Percentiles rank a stretch among this genome's conserved stretches.
Conservation (phyloP, 1,284 basidiomycete species). For the Fistulinella staudtii region DNA sequence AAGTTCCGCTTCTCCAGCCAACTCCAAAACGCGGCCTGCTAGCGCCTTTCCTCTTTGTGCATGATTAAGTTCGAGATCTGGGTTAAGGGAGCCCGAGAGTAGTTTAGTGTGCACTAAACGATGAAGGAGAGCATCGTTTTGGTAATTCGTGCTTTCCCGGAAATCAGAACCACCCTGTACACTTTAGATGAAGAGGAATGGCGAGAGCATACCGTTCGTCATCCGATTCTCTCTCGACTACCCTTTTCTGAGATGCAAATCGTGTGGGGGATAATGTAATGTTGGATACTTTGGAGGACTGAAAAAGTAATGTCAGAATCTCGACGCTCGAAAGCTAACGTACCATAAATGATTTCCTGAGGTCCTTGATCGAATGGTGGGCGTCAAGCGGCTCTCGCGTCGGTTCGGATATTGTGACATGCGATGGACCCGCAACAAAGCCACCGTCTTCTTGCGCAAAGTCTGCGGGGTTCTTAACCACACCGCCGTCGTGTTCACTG, state of each 20-base stretch:
- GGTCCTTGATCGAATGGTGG: conserved; percentile 36
- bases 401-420: conserved; percentile 42
- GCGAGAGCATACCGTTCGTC: conserved; percentile 23
- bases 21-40: conserved; percentile 68
- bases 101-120: conserved; percentile 73
- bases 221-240: conserved; percentile 48
- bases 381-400: conserved; percentile 20
- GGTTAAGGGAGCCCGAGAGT: conserved; percentile 64
- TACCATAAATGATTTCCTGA: conserved; percentile 73
- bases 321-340: neutral
- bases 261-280: conserved; percentile 38
- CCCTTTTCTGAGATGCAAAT: conserved; percentile 32
- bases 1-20: conserved; percentile 59
- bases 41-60: conserved; percentile 68
- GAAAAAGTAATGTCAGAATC: conserved; percentile 2
- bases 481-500: conserved; percentile 20
- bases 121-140: conserved; percentile 73
- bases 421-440: conserved; percentile 32
- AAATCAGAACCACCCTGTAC: conserved; percentile 2
- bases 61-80: conserved; percentile 56
- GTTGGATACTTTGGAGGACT: conserved; percentile 76
- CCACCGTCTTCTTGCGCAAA: conserved; percentile 43
- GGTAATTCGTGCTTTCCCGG: conserved; percentile 54
- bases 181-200: neutral
- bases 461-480: conserved; percentile 19